A percentile compares a stretch with the other conserved stretches of the same genome.
Conservation (phyloP, 1,284 basidiomycete species). For the Cryptococcus sp. region DNA sequence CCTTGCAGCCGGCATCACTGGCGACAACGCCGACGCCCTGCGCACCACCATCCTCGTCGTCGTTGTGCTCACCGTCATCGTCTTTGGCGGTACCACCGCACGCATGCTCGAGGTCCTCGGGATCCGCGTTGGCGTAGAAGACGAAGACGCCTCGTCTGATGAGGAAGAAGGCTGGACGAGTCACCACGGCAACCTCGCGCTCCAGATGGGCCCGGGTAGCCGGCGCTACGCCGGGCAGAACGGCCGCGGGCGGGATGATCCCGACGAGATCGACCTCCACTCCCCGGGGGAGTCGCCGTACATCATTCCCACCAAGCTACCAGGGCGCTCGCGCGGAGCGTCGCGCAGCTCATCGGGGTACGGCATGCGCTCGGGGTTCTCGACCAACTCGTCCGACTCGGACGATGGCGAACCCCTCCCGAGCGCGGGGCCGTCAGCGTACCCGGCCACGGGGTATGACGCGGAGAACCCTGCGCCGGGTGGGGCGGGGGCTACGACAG, state of each 20-base stretch:
- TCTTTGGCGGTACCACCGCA: slow-evolving; percentile 94
- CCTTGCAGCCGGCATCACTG: slow-evolving; percentile 90
- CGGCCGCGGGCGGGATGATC: slow-evolving; percentile 39
- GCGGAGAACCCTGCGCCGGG: slow-evolving; percentile 53
- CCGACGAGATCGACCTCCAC: slow-evolving; percentile 33
- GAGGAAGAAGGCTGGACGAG: slow-evolving; percentile 62
- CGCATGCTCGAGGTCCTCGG: slow-evolving; percentile 97
- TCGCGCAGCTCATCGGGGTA: slow-evolving; percentile 11
- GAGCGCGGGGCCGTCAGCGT: slow-evolving; percentile 44
- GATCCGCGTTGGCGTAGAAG: slow-evolving; percentile 91
- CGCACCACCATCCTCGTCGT: slow-evolving; percentile 93
- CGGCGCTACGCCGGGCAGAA: slow-evolving; percentile 45
- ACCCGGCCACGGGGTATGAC: slow-evolving; percentile 52
- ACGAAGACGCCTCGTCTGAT: slow-evolving; percentile 75
- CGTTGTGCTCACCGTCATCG: slow-evolving; percentile 89
- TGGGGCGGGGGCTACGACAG: slow-evolving; percentile 41
- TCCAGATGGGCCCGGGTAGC: slow-evolving; percentile 39
- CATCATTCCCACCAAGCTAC: slow-evolving; percentile 1
- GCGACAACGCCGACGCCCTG: slow-evolving; percentile 82
- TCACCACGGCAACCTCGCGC: slow-evolving; percentile 36
- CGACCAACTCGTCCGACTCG: slow-evolving; percentile 55
- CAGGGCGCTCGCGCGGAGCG: slow-evolving; percentile 5
- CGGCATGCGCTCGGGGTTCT: slow-evolving; percentile 39
- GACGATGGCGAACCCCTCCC: slow-evolving; percentile 73
- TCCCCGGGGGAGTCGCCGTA: slow-evolving; percentile 30